phyloP scores from a whole-genome alignment of 73 alveolate genomes.

The Uronychia setigera region DNA sequence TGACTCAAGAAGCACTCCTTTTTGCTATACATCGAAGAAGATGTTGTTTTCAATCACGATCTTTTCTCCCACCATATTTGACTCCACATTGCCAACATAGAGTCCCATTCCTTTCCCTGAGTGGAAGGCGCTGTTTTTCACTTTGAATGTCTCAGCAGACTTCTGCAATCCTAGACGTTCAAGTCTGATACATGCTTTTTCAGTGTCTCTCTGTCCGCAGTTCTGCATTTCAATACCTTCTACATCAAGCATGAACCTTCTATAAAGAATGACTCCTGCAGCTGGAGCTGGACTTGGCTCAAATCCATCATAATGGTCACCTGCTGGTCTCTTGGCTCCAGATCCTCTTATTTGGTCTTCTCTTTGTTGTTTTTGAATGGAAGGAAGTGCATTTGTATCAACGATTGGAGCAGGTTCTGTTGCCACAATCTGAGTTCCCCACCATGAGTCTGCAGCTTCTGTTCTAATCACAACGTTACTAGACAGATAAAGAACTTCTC shows the following conservation, averaged over 20 bases:
- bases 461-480: neutral
- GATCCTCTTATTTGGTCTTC: neutral
- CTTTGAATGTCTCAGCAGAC: neutral
- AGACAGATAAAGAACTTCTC: neutral
- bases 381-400: neutral
- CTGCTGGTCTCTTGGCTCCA: neutral
- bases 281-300: neutral
- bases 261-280: neutral
- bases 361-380: neutral
- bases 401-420: neutral
- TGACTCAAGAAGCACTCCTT: neutral
- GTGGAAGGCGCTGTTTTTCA: conserved; percentile 29
- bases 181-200: conserved; percentile 52
- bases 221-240: conserved; percentile 39
- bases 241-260: conserved; percentile 15
- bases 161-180: neutral
- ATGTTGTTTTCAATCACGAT: conserved; percentile 16
- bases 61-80: no score
- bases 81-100: neutral
- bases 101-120: conserved; percentile 42
- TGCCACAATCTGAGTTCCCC: neutral
- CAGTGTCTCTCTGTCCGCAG: conserved; percentile 48
- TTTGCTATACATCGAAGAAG: neutral
- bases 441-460: conserved; percentile 2
- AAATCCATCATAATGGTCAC: neutral